Evolutionary conservation across 2,329 filamentous ascomycete genomes (phyloP).

Genomic region (Cytospora piceicola): DNA sequence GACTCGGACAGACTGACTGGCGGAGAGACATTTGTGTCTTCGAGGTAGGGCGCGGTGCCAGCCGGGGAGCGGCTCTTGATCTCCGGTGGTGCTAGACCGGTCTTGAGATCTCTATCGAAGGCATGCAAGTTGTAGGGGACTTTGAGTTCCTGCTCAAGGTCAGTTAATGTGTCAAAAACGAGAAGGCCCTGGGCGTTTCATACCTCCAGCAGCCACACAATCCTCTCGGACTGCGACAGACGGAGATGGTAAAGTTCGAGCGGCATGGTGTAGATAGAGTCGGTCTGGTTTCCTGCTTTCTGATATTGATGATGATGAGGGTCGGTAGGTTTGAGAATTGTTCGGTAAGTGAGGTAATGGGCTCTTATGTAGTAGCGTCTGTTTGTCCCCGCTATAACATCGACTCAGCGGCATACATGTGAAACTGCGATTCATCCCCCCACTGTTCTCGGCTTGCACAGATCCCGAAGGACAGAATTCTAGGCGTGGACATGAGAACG

Average conservation of each 20-base stretch:
- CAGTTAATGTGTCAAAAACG: neutral
- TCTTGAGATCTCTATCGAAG: constrained; percentile 40
- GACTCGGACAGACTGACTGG: constrained; percentile 56
- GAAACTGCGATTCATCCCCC: too few relatives aligned
- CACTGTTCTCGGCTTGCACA: too few relatives aligned
- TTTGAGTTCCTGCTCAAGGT: constrained; percentile 50
- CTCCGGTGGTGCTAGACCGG: constrained; percentile 39
- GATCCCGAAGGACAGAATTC: too few relatives aligned
- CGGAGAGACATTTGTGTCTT: constrained; percentile 53
- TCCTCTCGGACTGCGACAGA: constrained; percentile 65
- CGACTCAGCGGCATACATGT: neutral
- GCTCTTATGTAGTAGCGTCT: neutral
- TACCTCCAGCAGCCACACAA: constrained; percentile 64
- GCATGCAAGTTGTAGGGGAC: constrained; percentile 51
- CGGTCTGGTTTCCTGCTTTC: neutral
- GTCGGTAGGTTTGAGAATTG: neutral
- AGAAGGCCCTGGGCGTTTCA: neutral
- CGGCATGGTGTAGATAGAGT: constrained; percentile 19
- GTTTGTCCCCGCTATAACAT: neutral
- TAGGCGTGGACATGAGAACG: too few relatives aligned
- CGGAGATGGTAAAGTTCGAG: constrained; percentile 58
- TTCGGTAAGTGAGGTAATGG: neutral
- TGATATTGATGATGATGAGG: neutral
- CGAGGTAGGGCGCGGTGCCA: constrained; percentile 63
- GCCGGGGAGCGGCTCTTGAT: constrained; percentile 52